A percentile compares a stretch with the other conserved stretches of the same genome.
Evolutionary conservation across 2,329 filamentous ascomycete genomes (phyloP).

Genomic region (Aspergillus clavatus): DNA sequence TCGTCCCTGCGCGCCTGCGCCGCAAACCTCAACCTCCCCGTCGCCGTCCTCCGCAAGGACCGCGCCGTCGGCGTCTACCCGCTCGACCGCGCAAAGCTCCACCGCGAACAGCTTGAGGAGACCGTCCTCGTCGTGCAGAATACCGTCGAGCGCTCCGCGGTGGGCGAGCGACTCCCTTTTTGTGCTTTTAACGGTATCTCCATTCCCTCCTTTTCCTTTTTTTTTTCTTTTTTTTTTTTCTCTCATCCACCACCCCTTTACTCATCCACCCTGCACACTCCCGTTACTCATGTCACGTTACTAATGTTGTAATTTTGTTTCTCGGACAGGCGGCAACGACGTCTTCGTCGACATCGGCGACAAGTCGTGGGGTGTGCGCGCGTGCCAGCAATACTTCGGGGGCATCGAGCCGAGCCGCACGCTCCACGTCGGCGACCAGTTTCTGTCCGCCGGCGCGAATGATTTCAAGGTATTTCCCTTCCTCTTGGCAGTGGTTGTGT

Average conservation of each 20-base stretch:
- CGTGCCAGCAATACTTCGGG: slow-evolving; percentile 87
- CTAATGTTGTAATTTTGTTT: slow-evolving; percentile 3
- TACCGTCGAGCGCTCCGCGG: slow-evolving; percentile 74
- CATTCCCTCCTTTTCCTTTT: neutral
- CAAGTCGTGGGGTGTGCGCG: slow-evolving; percentile 91
- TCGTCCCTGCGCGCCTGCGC: slow-evolving; percentile 77
- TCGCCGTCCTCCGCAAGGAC: slow-evolving; percentile 78
- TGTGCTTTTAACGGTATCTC: slow-evolving; percentile 83
- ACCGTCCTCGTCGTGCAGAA: slow-evolving; percentile 93
- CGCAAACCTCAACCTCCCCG: slow-evolving; percentile 71
- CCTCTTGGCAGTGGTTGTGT: neutral
- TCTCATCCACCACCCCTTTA: too few relatives aligned
- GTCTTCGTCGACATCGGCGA: slow-evolving; percentile 98
- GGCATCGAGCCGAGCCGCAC: slow-evolving; percentile 71
- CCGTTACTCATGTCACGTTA: neutral
- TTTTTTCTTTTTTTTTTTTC: too few relatives aligned
- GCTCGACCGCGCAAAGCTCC: slow-evolving; percentile 60
- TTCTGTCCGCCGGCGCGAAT: slow-evolving; percentile 89
- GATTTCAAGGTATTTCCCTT: slow-evolving; percentile 71
- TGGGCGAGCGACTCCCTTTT: slow-evolving; percentile 70
- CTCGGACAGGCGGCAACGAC: slow-evolving; percentile 72
- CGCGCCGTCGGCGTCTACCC: slow-evolving; percentile 76
- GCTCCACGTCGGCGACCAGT: slow-evolving; percentile 92
- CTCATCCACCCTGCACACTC: too few relatives aligned
- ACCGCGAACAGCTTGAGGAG: slow-evolving; percentile 87